phyloP scores from a whole-genome alignment of 1,284 basidiomycete species.

The Agaricales sp. region DNA sequence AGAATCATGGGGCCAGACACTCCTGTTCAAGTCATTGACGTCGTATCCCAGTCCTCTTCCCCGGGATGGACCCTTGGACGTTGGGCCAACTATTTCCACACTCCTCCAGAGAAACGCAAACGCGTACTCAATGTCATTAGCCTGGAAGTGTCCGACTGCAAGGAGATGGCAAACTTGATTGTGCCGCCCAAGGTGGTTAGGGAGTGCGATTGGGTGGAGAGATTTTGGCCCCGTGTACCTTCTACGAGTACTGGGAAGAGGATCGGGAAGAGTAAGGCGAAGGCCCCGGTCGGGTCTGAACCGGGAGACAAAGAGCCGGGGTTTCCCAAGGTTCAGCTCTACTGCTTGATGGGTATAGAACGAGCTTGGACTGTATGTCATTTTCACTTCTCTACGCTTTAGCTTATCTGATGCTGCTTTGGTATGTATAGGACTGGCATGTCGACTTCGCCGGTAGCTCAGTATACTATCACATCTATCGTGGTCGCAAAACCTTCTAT shows the following conservation, averaged over 20 bases:
- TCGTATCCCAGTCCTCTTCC: constrained; percentile 71
- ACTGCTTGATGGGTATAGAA: constrained; percentile 86
- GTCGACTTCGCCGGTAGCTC: constrained; percentile 93
- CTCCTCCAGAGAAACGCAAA: constrained; percentile 54
- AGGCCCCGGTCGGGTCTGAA: background rate
- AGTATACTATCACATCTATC: constrained; percentile 87
- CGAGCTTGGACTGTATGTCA: constrained; percentile 81
- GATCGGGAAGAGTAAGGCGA: constrained; percentile 45
- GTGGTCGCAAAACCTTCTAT: constrained; percentile 85
- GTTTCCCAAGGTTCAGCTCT: constrained; percentile 93
- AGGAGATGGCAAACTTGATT: constrained; percentile 65
- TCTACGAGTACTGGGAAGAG: constrained; percentile 19
- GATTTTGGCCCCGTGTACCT: constrained; percentile 73
- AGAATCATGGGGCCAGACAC: constrained; percentile 68
- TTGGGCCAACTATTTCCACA: constrained; percentile 85
- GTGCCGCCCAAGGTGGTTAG: constrained; percentile 78
- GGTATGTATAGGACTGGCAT: constrained; percentile 83
- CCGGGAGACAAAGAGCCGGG: constrained; percentile 22
- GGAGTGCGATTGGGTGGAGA: constrained; percentile 95
- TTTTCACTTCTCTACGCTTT: background rate
- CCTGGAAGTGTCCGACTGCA: constrained; percentile 71
- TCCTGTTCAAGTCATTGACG: constrained; percentile 75
- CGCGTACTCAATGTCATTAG: constrained; percentile 90
- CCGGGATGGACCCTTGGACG: constrained; percentile 82
- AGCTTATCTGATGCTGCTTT: constrained; percentile 7